Conservation (phyloP, 257 asterid genomes). For the Forsythia suspensa region DNA sequence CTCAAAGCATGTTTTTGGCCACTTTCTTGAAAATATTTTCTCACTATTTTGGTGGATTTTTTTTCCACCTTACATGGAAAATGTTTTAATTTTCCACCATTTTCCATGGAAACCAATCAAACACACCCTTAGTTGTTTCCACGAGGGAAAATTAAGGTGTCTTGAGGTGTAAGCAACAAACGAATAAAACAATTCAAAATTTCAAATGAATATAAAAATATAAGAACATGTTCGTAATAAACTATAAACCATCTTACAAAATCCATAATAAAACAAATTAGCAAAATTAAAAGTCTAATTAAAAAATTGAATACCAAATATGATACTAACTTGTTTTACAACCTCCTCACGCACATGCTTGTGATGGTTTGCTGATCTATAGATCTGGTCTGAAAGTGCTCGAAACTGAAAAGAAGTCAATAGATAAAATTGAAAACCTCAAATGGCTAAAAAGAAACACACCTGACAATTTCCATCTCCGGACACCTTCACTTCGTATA, state of each 20-base stretch:
- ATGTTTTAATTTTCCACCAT: too few species aligned
- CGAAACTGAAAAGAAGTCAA: slow-evolving; percentile 48
- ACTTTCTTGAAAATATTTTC: too few species aligned
- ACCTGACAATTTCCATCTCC: slow-evolving; percentile 85
- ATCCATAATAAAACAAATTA: neutral
- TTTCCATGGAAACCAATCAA: too few species aligned
- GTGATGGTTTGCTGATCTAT: slow-evolving; percentile 65
- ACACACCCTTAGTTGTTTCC: too few species aligned
- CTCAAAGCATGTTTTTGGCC: too few species aligned
- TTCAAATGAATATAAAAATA: neutral
- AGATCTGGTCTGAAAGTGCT: slow-evolving; percentile 75
- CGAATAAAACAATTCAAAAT: neutral
- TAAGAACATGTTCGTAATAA: neutral
- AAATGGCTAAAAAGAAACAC: slow-evolving; percentile 17
- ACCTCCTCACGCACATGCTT: slow-evolving; percentile 69
- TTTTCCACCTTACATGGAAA: too few species aligned
- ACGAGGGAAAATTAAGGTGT: neutral
- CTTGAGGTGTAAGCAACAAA: neutral
- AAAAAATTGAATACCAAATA: neutral
- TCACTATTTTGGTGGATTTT: too few species aligned
- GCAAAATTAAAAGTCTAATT: neutral
- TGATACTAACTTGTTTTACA: slow-evolving; percentile 60
- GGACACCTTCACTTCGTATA: slow-evolving; percentile 58
- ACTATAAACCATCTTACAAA: neutral
- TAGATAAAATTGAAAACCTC: neutral